Conservation (phyloP, 345 rosid genomes). For the Orychophragmus violaceus region DNA sequence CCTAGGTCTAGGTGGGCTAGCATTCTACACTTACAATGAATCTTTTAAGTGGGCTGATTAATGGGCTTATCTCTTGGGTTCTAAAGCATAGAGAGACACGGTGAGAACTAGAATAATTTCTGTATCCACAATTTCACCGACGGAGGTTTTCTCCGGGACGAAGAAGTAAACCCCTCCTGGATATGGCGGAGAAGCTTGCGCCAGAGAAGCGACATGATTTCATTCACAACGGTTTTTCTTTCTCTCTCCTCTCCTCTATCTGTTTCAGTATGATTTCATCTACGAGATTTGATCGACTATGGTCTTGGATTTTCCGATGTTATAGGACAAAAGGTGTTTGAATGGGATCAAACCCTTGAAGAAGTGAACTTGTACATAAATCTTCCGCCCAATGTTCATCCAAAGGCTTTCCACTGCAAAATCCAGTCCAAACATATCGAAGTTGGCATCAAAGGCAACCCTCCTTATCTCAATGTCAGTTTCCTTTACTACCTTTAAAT, state of each 20-base stretch:
- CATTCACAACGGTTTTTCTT: conserved; percentile 20
- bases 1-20: not conserved
- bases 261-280: not conserved
- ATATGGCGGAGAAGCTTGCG: conserved; percentile 37
- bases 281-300: not conserved
- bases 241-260: not conserved
- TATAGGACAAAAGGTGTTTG: conserved; percentile 69
- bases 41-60: not conserved
- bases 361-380: conserved; percentile 76
- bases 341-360: conserved; percentile 94
- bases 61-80: not conserved
- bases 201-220: conserved; percentile 36
- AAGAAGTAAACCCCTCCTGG: not conserved
- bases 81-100: too few relatives aligned
- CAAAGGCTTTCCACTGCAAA: conserved; percentile 79
- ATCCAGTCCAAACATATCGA: conserved; percentile 78
- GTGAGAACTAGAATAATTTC: not conserved
- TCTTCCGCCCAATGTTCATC: conserved; percentile 57
- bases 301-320: too few relatives aligned
- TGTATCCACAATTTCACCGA: not conserved
- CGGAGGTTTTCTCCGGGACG: conserved; percentile 14
- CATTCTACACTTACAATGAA: too few relatives aligned
- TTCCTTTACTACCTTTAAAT: conserved; percentile 1
- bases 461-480: conserved; percentile 86
- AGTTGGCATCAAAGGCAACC: conserved; percentile 92